phyloP scores from a whole-genome alignment of 768 basidiomycete genomes.

The Xerocomus potaroensis region DNA sequence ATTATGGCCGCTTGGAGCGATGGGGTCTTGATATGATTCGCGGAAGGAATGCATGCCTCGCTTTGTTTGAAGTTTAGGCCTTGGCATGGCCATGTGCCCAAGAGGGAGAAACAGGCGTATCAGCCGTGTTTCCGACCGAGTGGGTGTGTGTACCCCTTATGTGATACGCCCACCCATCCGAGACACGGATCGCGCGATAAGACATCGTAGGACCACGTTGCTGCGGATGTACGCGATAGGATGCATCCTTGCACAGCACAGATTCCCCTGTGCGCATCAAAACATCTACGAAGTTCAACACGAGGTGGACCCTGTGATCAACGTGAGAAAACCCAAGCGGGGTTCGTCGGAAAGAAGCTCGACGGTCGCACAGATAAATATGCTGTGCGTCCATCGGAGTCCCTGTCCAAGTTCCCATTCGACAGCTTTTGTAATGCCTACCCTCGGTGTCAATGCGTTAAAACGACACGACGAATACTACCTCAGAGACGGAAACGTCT shows the following conservation, averaged over 20 bases:
- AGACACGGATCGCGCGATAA: slow-evolving; percentile 19
- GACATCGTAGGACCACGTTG: slow-evolving; percentile 18
- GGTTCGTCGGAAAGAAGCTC: slow-evolving; percentile 4
- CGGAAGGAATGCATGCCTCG: slow-evolving; percentile 5
- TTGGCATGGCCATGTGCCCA: too few relatives aligned
- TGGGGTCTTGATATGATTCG: slow-evolving; percentile 4
- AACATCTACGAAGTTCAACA: not conserved
- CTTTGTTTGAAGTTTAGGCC: too few relatives aligned
- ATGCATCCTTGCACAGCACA: not conserved
- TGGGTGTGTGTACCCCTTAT: too few relatives aligned
- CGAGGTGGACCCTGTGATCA: slow-evolving; percentile 10
- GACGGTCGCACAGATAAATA: slow-evolving; percentile 14
- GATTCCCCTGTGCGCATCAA: not conserved
- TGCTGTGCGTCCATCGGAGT: too few relatives aligned
- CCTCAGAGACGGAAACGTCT: slow-evolving; percentile 49
- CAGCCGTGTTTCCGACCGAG: not conserved
- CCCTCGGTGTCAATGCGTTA: slow-evolving; percentile 14
- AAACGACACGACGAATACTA: slow-evolving; percentile 40
- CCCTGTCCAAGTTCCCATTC: not conserved
- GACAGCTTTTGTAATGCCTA: too few relatives aligned
- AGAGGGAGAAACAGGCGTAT: too few relatives aligned
- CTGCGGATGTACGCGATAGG: slow-evolving; percentile 12
- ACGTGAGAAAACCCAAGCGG: slow-evolving; percentile 14
- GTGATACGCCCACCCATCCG: not conserved
- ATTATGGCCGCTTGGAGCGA: too few relatives aligned